Percentiles rank a stretch among this genome's conserved stretches.
These are phyloP conservation scores for Thymus quinquecostatus DNA, from an alignment of 257 asterid genomes.

Conservation along the genomic window DNA sequence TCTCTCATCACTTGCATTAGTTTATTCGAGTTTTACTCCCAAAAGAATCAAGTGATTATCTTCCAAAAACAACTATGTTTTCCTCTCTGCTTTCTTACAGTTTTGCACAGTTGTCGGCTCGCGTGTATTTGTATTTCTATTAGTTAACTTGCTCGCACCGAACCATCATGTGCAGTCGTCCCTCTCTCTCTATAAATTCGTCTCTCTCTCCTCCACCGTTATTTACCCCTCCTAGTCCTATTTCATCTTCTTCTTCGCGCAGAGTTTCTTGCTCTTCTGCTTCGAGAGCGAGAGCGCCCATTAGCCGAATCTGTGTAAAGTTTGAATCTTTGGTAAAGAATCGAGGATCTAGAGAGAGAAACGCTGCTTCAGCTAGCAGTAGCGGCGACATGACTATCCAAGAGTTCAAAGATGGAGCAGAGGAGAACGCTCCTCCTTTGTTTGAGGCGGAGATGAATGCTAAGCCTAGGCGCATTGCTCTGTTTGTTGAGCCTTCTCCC, in stretches of 20 bases:
- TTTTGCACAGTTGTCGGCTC: conserved; percentile 1
- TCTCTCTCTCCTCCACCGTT: conserved; percentile 49
- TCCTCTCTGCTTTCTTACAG: background rate
- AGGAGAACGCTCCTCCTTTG: conserved; percentile 62
- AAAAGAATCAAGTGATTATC: conserved; percentile 27
- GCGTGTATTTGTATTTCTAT: background rate
- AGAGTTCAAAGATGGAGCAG: conserved; percentile 54
- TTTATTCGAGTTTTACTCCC: conserved; percentile 21
- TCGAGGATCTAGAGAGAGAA: conserved; percentile 30
- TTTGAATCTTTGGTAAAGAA: conserved; percentile 34
- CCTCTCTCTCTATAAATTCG: conserved; percentile 53
- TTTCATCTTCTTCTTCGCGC: conserved; percentile 21
- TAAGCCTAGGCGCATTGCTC: conserved; percentile 87
- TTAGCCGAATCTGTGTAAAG: conserved; percentile 39
- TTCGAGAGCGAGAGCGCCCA: conserved; percentile 45
- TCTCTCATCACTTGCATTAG: conserved; percentile 21
- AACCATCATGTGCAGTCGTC: conserved; percentile 42
- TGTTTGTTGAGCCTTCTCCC: conserved; percentile 98
- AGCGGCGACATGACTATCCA: conserved; percentile 46
- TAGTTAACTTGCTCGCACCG: conserved; percentile 31
- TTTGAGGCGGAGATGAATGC: conserved; percentile 64
- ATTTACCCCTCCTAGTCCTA: conserved; percentile 7
- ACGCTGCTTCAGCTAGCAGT: conserved; percentile 44
- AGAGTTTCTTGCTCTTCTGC: conserved; percentile 34
- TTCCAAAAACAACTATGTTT: background rate